Evolutionary conservation across 768 basidiomycete genomes (phyloP), one percentile per base, ranked within the genome.

Genomic region (Rhodotorula diobovata): DNA sequence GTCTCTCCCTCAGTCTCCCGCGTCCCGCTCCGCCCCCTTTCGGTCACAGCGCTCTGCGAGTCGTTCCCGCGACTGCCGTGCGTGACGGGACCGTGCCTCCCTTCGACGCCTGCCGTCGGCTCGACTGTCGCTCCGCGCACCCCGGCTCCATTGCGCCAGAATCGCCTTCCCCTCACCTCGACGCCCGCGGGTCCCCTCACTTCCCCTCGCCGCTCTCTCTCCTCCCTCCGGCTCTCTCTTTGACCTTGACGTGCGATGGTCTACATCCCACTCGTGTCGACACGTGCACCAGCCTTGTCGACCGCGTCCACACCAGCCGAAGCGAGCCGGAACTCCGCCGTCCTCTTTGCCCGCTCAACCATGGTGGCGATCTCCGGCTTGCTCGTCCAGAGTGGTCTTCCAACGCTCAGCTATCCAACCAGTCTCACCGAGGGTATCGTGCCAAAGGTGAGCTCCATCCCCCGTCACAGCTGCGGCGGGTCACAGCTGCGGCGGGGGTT

Each of bases 171-270:
- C 41, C 41, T 28, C 48, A 25, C 23, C 25, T 28, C 48, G 8
- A 25, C 23, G 20, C 7, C n/a, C 45, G 18, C 48, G 23, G 48
- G 48, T 28, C 23, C 23, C 48, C 48, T 25, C 23, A 20, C 45
- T 18, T 21, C 45, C 16, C 16, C 46, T 25, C n/a, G n/a, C n/a
- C n/a, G n/a, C n/a, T 21, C 46, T 23, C 25, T 28, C 48, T 50
- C 25, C 25, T 28, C 48, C 48, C 25, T 50, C 48, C 35, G 28
- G 39, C 48, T 59, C 65, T 30, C 46, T 37, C 48, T 50, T n/a
- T n/a, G n/a, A n/a, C n/a, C 55, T 10, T 56, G 20, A 35, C 43
- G n/a, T n/a, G n/a, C n/a, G 32, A 67, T 67, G 66, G 66, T 60
- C 57, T 58, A 39, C 15, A 51, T 67, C 28, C 66, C 66, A 1